Evolutionary conservation across 2,329 filamentous ascomycete genomes (phyloP).

Genomic region (Colletotrichum falcatum): DNA sequence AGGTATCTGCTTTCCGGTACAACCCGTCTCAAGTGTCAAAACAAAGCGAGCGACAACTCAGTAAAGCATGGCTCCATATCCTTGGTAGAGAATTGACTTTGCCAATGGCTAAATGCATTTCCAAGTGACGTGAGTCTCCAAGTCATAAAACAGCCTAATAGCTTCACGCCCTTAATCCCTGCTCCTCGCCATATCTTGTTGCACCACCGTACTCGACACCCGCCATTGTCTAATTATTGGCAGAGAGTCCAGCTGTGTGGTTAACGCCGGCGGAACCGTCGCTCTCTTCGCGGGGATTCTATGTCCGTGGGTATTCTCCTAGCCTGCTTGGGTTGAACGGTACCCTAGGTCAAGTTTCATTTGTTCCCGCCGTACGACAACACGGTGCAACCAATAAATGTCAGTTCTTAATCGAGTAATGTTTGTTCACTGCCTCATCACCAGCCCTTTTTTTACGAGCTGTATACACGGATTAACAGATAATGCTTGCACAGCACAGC

Average conservation of each 20-base stretch:
- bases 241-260: conserved; percentile 8
- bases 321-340: background rate
- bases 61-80: background rate
- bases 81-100: background rate
- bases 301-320: background rate
- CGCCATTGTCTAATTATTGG: conserved; percentile 14
- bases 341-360: conserved; percentile 1
- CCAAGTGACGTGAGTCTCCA: background rate
- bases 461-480: background rate
- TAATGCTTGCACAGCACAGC: too few species aligned
- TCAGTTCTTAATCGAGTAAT: background rate
- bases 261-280: conserved; percentile 10
- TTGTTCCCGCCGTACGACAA: conserved; percentile 8
- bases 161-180: background rate
- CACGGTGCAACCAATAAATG: conserved; percentile 2
- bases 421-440: background rate
- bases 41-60: background rate
- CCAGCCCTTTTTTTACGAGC: background rate
- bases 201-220: conserved; percentile 20
- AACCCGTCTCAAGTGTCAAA: background rate
- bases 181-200: conserved; percentile 14
- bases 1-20: background rate
- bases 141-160: background rate
- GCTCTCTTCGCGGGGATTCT: background rate
- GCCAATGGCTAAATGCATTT: background rate